Evolutionary conservation across 148 eudicot species (phyloP), one percentile per base, ranked within the genome.

Genomic region (Rhododendron williamsianum): DNA sequence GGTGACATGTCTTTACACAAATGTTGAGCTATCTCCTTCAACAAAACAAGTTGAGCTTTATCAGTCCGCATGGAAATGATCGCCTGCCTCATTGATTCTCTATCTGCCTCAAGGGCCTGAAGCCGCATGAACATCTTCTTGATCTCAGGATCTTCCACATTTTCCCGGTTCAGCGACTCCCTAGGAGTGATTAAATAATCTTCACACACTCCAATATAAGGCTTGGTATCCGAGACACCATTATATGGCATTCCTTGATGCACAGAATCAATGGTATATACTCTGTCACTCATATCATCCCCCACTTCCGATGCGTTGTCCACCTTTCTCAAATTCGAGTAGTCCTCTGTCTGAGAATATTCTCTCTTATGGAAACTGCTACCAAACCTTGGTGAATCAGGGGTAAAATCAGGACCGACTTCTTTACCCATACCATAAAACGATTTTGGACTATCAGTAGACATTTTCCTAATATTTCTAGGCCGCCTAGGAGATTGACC

Each of bases 101-200:
- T 93, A 85, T 97, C 99, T 85, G 98, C 99, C 89, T 97, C 99
- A 65, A 97, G 97, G 43, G 95, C 98, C 86, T 97, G 99, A 88
- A 97, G 94, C 89, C 99, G 92, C 87, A 89, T 76, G 84, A 92
- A 95, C 49, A 97, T 86, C 89, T 94, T 97, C 88, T 89, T 91
- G 63, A 94, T 87, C 54, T 95, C 98, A 19, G 96, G 89, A 84
- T 95, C 98, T 88, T 87, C 92, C 9, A 85, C 58, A 87, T 95
- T 93, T 13, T 88, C 88, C 63, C 71, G 87, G 84, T 83, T 60
- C 41, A 93, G 71, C 15, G 94, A 89, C 72, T 89, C 96, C 86
- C 87, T 86, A 15, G 95, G 95, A 23, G 93, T 91, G 25, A 86
- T 85, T 76, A 87, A 58, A 87, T 91, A 90, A 84, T 93, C 94